Percentiles rank a stretch among this genome's conserved stretches.
Evolutionary conservation across 2,329 filamentous ascomycete genomes (phyloP).

Genomic region (Escovopsis sp.): DNA sequence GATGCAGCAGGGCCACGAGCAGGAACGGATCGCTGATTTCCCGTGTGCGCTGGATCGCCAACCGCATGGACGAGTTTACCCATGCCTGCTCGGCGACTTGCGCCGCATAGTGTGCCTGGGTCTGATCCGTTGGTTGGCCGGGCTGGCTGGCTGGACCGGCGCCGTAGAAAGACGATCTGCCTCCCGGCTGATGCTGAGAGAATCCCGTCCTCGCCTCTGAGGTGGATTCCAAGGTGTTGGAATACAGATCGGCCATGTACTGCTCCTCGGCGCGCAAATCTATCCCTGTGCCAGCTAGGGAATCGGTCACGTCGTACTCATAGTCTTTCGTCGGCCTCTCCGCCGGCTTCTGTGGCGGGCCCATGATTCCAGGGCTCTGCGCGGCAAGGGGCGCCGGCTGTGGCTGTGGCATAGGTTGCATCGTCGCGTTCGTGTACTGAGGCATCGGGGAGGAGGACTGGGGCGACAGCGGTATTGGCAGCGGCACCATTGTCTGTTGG

Average conservation of each 20-base stretch:
- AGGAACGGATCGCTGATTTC: conserved; percentile 64
- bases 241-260: conserved; percentile 54
- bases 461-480: conserved; percentile 9
- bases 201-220: conserved; percentile 36
- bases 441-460: conserved; percentile 10
- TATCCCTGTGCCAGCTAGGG: conserved; percentile 70
- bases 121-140: conserved; percentile 27
- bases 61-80: conserved; percentile 45
- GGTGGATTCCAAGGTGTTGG: conserved; percentile 29
- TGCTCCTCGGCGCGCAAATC: conserved; percentile 79
- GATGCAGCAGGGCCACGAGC: conserved; percentile 44
- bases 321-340: conserved; percentile 48
- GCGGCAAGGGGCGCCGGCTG: conserved; percentile 10
- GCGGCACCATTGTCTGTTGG: conserved; percentile 1
- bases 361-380: conserved; percentile 28
- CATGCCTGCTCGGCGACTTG: conserved; percentile 51
- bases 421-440: conserved; percentile 16
- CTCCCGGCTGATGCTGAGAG: conserved; percentile 33
- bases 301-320: conserved; percentile 66
- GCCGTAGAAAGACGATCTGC: conserved; percentile 45
- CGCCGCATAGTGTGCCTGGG: conserved; percentile 50
- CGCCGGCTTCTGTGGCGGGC: conserved; percentile 42
- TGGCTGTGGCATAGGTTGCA: conserved; percentile 13
- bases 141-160: conserved; percentile 52
- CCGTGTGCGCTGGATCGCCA: conserved; percentile 45